Evolutionary conservation across 768 basidiomycete species (phyloP).

Genomic region (Phylloporus arenicola): DNA sequence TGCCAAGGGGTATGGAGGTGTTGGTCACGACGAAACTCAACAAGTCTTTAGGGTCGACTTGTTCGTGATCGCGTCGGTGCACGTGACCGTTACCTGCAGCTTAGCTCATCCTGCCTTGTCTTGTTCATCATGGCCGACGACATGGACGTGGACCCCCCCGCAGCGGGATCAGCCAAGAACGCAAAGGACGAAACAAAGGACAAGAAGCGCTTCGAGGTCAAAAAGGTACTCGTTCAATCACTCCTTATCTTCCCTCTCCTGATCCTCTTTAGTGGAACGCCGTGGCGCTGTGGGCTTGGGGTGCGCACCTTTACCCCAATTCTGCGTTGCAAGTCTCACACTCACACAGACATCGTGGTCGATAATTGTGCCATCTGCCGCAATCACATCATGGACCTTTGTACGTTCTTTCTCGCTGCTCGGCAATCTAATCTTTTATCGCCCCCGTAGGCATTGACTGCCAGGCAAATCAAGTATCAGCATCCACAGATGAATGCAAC

Average conservation of each 20-base stretch:
- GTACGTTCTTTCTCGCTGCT: slow-evolving; percentile 43
- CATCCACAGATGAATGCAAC: slow-evolving; percentile 94
- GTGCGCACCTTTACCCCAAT: slow-evolving; percentile 37
- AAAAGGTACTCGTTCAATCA: slow-evolving; percentile 64
- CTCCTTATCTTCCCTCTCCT: background rate
- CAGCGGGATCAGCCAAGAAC: slow-evolving; percentile 37
- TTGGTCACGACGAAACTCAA: slow-evolving; percentile 23
- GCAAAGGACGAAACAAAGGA: slow-evolving; percentile 54
- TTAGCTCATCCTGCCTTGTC: slow-evolving; percentile 14
- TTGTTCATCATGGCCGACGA: slow-evolving; percentile 47
- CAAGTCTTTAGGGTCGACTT: slow-evolving; percentile 36
- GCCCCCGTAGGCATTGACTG: slow-evolving; percentile 85
- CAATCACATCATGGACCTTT: slow-evolving; percentile 99
- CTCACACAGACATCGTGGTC: slow-evolving; percentile 81
- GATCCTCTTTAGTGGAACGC: slow-evolving; percentile 82
- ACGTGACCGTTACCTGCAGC: slow-evolving; percentile 26
- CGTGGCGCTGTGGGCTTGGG: slow-evolving; percentile 98
- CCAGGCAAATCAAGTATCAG: slow-evolving; percentile 97
- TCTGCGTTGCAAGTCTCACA: slow-evolving; percentile 9
- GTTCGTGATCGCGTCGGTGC: slow-evolving; percentile 35
- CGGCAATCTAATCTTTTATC: slow-evolving; percentile 4
- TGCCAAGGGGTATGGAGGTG: slow-evolving; percentile 5
- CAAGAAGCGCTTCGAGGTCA: slow-evolving; percentile 94
- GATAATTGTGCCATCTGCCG: slow-evolving; percentile 99
- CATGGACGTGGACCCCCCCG: slow-evolving; percentile 63